A percentile compares a stretch with the other conserved stretches of the same genome.
phyloP scores from a whole-genome alignment of 371 early-diverging fungal species.

The Zancudomyces culisetae region DNA sequence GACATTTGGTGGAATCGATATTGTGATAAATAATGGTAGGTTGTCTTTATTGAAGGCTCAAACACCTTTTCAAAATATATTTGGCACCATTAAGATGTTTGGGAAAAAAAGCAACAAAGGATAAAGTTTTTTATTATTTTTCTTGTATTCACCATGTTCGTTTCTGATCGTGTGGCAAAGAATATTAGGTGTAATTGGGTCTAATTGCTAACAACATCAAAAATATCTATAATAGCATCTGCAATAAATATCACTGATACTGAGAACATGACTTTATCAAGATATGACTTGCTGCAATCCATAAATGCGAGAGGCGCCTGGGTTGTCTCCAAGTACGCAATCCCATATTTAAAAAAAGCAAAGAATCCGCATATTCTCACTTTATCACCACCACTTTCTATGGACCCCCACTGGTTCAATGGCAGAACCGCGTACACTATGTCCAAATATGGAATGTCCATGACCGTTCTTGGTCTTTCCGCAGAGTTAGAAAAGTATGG shows the following conservation, averaged over 20 bases:
- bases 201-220: too few species aligned
- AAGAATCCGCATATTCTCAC: slow-evolving; percentile 44
- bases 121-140: too few species aligned
- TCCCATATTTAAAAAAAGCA: slow-evolving; percentile 42
- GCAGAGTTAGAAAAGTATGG: slow-evolving; percentile 34
- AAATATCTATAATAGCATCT: slow-evolving; percentile 6
- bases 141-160: too few species aligned
- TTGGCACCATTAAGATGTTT: too few species aligned
- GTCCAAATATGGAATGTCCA: slow-evolving; percentile 42
- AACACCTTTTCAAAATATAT: too few species aligned
- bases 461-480: slow-evolving; percentile 41
- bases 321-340: slow-evolving; percentile 38
- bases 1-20: slow-evolving; percentile 48
- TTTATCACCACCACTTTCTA: slow-evolving; percentile 39
- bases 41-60: too few species aligned
- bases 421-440: slow-evolving; percentile 42
- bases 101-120: too few species aligned
- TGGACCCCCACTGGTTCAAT: slow-evolving; percentile 37
- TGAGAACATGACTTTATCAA: slow-evolving; percentile 28
- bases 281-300: slow-evolving; percentile 44
- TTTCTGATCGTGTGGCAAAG: too few species aligned
- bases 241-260: slow-evolving; percentile 14
- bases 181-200: too few species aligned
- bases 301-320: slow-evolving; percentile 59
- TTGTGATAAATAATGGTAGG: slow-evolving; percentile 36